Conservation (phyloP, 495 filamentous ascomycete species). For the Lophiotrema nucula region DNA sequence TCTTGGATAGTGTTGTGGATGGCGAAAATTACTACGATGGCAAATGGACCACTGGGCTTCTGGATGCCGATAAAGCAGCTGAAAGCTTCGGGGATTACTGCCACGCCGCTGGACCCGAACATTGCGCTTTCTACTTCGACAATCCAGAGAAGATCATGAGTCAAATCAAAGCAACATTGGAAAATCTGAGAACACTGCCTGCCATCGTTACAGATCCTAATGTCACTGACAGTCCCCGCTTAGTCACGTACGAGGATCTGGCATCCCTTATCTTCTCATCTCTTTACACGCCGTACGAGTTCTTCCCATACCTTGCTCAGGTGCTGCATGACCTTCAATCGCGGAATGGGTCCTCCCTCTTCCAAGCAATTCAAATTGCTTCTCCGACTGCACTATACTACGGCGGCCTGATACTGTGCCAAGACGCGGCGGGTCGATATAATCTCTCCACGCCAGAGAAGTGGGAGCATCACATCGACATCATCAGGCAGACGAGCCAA, state of each 20-base stretch:
- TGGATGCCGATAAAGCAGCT: conserved; percentile 2
- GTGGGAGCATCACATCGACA: conserved; percentile 49
- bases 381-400: background rate
- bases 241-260: background rate
- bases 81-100: conserved; percentile 11
- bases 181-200: background rate
- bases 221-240: background rate
- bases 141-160: conserved; percentile 44
- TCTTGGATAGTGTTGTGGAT: conserved; percentile 55
- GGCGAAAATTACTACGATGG: conserved; percentile 35
- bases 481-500: conserved; percentile 46
- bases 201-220: background rate
- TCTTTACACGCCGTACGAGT: background rate
- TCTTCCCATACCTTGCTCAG: background rate
- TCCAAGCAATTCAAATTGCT: no score
- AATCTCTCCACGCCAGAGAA: conserved; percentile 50
- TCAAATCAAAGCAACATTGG: conserved; percentile 25
- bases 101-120: conserved; percentile 7
- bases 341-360: background rate
- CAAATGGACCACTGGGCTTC: background rate
- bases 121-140: conserved; percentile 9
- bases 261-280: background rate
- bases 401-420: conserved; percentile 31
- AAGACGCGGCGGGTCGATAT: conserved; percentile 60
- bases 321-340: background rate